Percentiles rank a stretch among this genome's conserved stretches.
Conservation (phyloP, 495 filamentous ascomycete genomes). For the Xylona heveae region DNA sequence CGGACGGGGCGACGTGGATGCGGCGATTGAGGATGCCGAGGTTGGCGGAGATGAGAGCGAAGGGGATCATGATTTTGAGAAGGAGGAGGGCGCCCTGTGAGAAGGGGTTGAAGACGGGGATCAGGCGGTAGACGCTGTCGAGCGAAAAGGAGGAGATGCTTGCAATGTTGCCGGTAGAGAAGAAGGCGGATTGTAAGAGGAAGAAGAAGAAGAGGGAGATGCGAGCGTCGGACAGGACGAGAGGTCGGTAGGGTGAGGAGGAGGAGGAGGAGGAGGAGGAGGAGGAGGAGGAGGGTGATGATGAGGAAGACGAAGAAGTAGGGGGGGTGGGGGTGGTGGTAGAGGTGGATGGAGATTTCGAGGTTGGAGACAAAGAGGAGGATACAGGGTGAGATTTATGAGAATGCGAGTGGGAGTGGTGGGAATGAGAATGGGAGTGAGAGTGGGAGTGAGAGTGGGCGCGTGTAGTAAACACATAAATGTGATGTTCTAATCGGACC, state of each 20-base stretch:
- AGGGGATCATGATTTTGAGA: constrained; percentile 83
- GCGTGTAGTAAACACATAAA: constrained; percentile 33
- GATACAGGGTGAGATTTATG: too few relatives aligned
- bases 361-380: constrained; percentile 16
- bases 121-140: constrained; percentile 74
- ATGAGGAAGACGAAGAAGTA: too few relatives aligned
- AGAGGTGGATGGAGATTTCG: constrained; percentile 9
- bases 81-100: constrained; percentile 74
- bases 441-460: too few relatives aligned
- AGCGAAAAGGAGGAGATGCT: constrained; percentile 88
- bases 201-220: constrained; percentile 88
- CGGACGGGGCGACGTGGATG: constrained; percentile 60
- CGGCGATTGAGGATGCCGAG: constrained; percentile 81
- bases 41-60: constrained; percentile 81
- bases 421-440: too few relatives aligned
- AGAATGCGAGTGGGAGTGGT: too few relatives aligned
- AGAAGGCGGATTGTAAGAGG: constrained; percentile 88
- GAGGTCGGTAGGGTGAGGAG: constrained; percentile 33
- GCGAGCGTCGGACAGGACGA: constrained; percentile 64
- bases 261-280: constrained; percentile 19
- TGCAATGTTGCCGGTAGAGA: constrained; percentile 91
- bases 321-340: constrained; percentile 13
- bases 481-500: constrained; percentile 73
- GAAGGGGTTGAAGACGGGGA: constrained; percentile 89
- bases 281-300: too few relatives aligned